These are phyloP conservation scores for Colletotrichum lupini DNA, from an alignment of 2,329 filamentous ascomycete species.

Conservation along the genomic window DNA sequence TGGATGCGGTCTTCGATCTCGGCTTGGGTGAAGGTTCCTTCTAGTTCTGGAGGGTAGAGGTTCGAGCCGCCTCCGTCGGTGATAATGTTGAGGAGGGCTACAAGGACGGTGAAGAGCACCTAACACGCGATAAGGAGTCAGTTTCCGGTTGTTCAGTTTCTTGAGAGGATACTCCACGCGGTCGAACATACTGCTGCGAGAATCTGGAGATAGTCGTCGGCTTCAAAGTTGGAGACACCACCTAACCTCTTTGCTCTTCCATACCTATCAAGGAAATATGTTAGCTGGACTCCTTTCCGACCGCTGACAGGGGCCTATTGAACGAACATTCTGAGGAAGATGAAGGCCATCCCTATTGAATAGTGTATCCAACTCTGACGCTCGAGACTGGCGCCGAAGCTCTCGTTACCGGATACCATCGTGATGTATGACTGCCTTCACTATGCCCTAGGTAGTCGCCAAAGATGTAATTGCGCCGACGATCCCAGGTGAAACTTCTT, in stretches of 20 bases:
- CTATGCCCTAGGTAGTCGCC: no score
- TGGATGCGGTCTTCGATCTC: slow-evolving; percentile 54
- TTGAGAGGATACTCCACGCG: no score
- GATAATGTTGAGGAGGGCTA: slow-evolving; percentile 14
- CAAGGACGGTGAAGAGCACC: slow-evolving; percentile 18
- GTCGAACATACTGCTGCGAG: slow-evolving; percentile 17
- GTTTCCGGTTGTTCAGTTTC: no score
- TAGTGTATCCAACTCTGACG: slow-evolving; percentile 23
- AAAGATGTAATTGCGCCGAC: no score
- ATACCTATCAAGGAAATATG: background rate
- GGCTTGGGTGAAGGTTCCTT: slow-evolving; percentile 40
- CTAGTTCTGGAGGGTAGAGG: slow-evolving; percentile 50
- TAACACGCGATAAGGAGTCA: background rate
- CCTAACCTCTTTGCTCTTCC: slow-evolving; percentile 18
- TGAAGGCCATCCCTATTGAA: slow-evolving; percentile 8
- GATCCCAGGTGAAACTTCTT: no score
- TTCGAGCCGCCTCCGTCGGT: slow-evolving; percentile 41
- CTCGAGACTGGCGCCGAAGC: background rate
- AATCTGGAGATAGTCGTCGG: slow-evolving; percentile 30
- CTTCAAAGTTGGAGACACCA: background rate
- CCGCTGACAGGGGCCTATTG: background rate
- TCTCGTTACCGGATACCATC: slow-evolving; percentile 1
- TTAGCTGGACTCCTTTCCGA: background rate
- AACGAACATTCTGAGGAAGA: slow-evolving; percentile 19
- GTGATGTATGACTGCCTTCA: background rate